phyloP scores from a whole-genome alignment of 768 basidiomycete species.

The Infundibulicybe gibba region DNA sequence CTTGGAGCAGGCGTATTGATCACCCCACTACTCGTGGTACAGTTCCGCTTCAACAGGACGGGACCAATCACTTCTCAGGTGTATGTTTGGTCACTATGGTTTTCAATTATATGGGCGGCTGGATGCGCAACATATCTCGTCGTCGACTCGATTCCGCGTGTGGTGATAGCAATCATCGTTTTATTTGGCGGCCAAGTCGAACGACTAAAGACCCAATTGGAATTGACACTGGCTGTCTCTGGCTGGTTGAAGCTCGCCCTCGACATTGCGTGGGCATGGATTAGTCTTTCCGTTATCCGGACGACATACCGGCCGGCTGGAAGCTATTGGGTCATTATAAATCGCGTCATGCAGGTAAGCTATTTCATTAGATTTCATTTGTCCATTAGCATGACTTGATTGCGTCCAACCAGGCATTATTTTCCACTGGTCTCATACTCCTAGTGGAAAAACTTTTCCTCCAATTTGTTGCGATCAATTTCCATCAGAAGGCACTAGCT shows the following conservation, averaged over 20 bases:
- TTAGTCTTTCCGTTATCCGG: slow-evolving; percentile 62
- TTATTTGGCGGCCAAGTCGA: slow-evolving; percentile 62
- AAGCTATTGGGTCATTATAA: slow-evolving; percentile 63
- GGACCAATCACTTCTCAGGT: slow-evolving; percentile 51
- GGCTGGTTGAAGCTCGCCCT: slow-evolving; percentile 70
- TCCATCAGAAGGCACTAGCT: slow-evolving; percentile 72
- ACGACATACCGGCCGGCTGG: slow-evolving; percentile 56
- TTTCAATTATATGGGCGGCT: slow-evolving; percentile 64
- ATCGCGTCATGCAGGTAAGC: slow-evolving; percentile 66
- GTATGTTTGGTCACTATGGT: slow-evolving; percentile 63
- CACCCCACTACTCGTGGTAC: slow-evolving; percentile 66
- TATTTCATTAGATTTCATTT: not conserved
- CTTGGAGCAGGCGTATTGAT: slow-evolving; percentile 63
- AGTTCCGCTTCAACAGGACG: slow-evolving; percentile 49
- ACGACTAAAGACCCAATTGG: slow-evolving; percentile 53
- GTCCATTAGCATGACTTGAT: slow-evolving; percentile 2
- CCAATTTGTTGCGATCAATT: slow-evolving; percentile 76
- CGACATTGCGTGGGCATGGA: slow-evolving; percentile 72
- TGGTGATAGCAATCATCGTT: slow-evolving; percentile 50
- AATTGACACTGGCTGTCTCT: slow-evolving; percentile 67
- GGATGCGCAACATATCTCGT: slow-evolving; percentile 57
- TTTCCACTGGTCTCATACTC: slow-evolving; percentile 38
- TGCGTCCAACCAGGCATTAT: slow-evolving; percentile 31
- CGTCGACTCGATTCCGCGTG: slow-evolving; percentile 59
- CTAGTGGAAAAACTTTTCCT: slow-evolving; percentile 54